Base-by-base conservation (phyloP, 305 asterid species). In the Fraxinus ornus region DNA sequence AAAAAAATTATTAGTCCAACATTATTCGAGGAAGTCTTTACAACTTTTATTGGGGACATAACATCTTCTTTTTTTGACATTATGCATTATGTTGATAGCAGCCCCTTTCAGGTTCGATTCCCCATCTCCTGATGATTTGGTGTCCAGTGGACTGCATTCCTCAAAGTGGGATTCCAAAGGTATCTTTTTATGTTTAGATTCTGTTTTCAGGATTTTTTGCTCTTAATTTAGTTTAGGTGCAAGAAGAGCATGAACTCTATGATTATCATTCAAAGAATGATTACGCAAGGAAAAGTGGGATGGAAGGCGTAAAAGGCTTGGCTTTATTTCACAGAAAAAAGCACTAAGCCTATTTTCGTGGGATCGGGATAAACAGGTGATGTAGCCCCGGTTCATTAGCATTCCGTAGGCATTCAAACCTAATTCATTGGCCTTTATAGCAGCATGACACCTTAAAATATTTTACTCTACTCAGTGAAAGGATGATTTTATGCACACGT, bases 121-220 rank as follows among this genome's bases (percentile, higher is more conserved):
- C 71, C 98, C 97, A 75, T 95, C 99, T 83, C 98, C 98, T 26
- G 98, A 94, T 88, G 98, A 95, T 87, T 62, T 91, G 89, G 97
- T 93, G 72, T 87, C 94, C 24, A 86, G 84, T 85, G 92, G 95
- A 84, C 83, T 90, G 83, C 88, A 79, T 81, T 86, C 95, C 60
- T 86, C 88, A 83, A 94, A 83, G 79, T 44, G 84, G 80, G 88
- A 87, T 79, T 86, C 90, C 75, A 93, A 85, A 88, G 94, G 98
- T 91, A 90, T 60, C 83, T 81, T 71, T 81, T 78, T 76, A 47
- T 26, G 57, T 78, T 76, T 49, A 21, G 82, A 75, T 73, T 47
- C 64, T 70, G 52, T 84, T 83, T 71, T n/a, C 78, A 24, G 82
- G 78, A 41, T 15, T 79, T 78, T 37, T 26, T 37, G 37, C 36